Base-by-base conservation (phyloP, 805 yeast genomes). In the Zygoascus ofunaensis region DNA sequence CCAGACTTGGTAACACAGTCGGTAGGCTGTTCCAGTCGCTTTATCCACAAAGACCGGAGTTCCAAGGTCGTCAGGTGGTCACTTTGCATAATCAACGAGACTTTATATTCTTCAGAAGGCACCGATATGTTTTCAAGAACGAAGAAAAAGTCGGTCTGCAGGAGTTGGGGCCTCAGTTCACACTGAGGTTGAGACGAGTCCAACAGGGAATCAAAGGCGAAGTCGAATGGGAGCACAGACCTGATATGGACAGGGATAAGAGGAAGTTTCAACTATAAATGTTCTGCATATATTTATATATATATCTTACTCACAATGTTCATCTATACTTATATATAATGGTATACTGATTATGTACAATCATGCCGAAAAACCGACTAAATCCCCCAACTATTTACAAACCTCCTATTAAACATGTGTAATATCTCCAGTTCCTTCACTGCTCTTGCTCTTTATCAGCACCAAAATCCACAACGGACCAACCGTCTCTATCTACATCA, bases 31-130 rank as follows among this genome's bases (percentile, higher is more conserved):
- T 92, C 67, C 97, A 89, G 62, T 78, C 95, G 1, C 69, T 92
- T 35, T 87, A 90, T 65, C 98, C 98, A 7, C 89, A 84, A 48
- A 75, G 76, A 48, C 98, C 98, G 1, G 97, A 92, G 59, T 77
- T 92, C 55, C 83, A 84, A 62, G 98, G 98, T 23, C 76, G 98
- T 57, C 97, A 92, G 61, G 98, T 87, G 37, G 82, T 92, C 23
- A 92, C 98, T 0, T 66, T 92, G 59, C 98, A 92, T 62, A 92
- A 92, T 61, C 98, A 92, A 63, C 75, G 98, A 70, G 98, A 92
- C 63, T 92, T 74, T 61, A 84, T 92, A 36, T 92, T 92, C 57
- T 90, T 92, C 72, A 76, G 98, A 67, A 78, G 97, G 66, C 98
- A 92, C 60, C 76, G 98, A 57, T 92, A 92, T 56, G 70, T 87